Evolutionary conservation across 73 alveolate genomes (phyloP), one percentile per base, ranked within the genome.

Genomic region (Paramecium sonneborni): DNA sequence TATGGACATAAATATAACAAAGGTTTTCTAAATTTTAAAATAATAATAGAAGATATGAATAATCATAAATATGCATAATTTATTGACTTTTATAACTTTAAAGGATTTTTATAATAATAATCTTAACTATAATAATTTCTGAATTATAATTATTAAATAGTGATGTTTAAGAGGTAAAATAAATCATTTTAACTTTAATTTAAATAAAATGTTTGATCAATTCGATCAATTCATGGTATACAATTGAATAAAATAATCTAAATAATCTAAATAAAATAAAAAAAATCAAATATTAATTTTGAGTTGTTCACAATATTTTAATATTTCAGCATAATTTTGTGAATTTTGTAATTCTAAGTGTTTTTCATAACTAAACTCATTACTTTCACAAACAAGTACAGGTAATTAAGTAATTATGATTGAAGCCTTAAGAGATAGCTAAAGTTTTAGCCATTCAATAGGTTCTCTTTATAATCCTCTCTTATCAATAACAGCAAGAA

Each of bases 401-500:
- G 90, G 90, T 79, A 24, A 41, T 23, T 44, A n/a, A 41, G 46
- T 18, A 4, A 79, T 43, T 6, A 79, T n/a, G 7, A 79, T 79
- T 11, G 90, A 79, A 10, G 74, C 90, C 23, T 79, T 21, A 6
- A 79, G 18, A 14, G 34, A 79, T 6, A 79, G n/a, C 30, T 38
- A 26, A 2, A 79, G 72, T 43, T 79, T 79, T 10, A 79, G 56
- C 90, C 90, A 79, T 14, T 79, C 90, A 18, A 79, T 79, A 21
- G 41, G 32, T 39, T 32, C 39, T 44, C 43, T 79, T 20, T 10
- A 24, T 12, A 79, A 38, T 21, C 90, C 90, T 34, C 55, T 79
- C 41, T 62, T 43, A 20, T 79, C 76, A 14, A 8, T 21, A 4
- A 79, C 90, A 38, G 74, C 26, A 14, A 23, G 3, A n/a, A 30